phyloP scores from a whole-genome alignment of 2,329 filamentous ascomycete species.

The Cladosporium oxysporum region DNA sequence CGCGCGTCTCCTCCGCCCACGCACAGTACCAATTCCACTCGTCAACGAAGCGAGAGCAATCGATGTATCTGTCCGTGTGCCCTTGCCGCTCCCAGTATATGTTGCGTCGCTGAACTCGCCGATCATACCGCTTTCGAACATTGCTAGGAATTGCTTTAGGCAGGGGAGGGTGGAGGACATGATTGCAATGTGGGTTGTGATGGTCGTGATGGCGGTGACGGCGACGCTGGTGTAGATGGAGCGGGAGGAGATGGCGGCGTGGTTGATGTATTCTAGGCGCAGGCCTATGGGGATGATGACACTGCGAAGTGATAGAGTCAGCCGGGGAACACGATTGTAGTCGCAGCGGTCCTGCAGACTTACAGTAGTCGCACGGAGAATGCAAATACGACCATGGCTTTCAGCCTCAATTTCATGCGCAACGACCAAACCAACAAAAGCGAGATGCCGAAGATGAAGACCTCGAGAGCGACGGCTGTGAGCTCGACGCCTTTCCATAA shows the following conservation, averaged over 20 bases:
- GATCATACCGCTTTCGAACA: slow-evolving; percentile 24
- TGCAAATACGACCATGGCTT: slow-evolving; percentile 27
- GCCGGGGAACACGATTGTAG: not conserved
- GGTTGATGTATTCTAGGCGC: slow-evolving; percentile 12
- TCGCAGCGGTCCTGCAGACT: not conserved
- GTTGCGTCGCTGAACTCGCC: slow-evolving; percentile 14
- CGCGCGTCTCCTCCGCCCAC: not conserved
- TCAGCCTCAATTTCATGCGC: slow-evolving; percentile 29
- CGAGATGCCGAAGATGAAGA: slow-evolving; percentile 28
- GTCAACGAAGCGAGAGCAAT: slow-evolving; percentile 11
- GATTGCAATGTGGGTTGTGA: slow-evolving; percentile 32
- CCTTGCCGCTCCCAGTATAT: slow-evolving; percentile 10
- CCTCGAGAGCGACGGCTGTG: slow-evolving; percentile 27
- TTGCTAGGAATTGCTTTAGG: slow-evolving; percentile 33
- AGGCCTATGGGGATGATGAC: slow-evolving; percentile 12
- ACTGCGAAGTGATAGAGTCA: not conserved
- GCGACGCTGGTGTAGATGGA: slow-evolving; percentile 23
- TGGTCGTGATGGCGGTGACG: slow-evolving; percentile 27
- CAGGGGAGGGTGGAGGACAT: slow-evolving; percentile 35
- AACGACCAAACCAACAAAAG: slow-evolving; percentile 30
- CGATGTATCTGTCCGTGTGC: slow-evolving; percentile 6
- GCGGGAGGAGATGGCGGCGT: slow-evolving; percentile 5
- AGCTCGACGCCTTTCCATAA: slow-evolving; percentile 26
- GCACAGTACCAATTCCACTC: not conserved
- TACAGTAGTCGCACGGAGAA: slow-evolving; percentile 32